Conservation (phyloP, 441 rosid species). For the Dalechampia spathulata region DNA sequence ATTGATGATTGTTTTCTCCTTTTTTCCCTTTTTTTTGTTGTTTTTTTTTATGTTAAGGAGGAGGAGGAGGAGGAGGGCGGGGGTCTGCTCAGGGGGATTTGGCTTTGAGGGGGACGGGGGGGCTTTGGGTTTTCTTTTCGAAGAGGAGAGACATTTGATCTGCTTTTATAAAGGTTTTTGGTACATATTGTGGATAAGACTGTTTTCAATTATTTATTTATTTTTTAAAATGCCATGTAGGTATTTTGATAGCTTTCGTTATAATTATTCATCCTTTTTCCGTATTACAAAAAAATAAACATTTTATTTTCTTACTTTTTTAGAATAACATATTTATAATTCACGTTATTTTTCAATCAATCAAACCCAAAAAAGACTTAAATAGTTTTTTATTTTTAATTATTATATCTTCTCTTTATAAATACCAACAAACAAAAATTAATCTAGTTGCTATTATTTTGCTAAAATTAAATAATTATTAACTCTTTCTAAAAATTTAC, state of each 20-base stretch:
- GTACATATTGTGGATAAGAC: slow-evolving; percentile 45
- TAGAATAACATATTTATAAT: too few species aligned
- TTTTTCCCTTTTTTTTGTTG: neutral
- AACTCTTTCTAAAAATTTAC: too few species aligned
- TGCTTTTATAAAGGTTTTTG: slow-evolving; percentile 46
- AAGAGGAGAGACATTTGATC: slow-evolving; percentile 6
- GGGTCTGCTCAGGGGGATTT: neutral
- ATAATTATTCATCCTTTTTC: slow-evolving; percentile 6
- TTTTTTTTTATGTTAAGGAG: neutral
- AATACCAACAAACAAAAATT: too few species aligned
- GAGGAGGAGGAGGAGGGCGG: neutral
- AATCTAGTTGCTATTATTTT: too few species aligned
- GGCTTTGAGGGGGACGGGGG: neutral
- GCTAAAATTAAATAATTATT: too few species aligned
- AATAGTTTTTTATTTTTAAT: too few species aligned
- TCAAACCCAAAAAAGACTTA: too few species aligned
- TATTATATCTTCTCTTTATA: too few species aligned
- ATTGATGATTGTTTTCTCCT: slow-evolving; percentile 16
- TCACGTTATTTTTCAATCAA: too few species aligned
- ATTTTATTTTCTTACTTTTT: too few species aligned
- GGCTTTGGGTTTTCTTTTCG: neutral
- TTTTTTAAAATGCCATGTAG: neutral
- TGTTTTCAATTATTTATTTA: slow-evolving; percentile 5
- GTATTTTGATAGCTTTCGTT: neutral
- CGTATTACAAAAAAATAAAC: too few species aligned